Evolutionary conservation across 192 early-diverging fungal species (phyloP).

Genomic region (Geosiphon pyriformis): DNA sequence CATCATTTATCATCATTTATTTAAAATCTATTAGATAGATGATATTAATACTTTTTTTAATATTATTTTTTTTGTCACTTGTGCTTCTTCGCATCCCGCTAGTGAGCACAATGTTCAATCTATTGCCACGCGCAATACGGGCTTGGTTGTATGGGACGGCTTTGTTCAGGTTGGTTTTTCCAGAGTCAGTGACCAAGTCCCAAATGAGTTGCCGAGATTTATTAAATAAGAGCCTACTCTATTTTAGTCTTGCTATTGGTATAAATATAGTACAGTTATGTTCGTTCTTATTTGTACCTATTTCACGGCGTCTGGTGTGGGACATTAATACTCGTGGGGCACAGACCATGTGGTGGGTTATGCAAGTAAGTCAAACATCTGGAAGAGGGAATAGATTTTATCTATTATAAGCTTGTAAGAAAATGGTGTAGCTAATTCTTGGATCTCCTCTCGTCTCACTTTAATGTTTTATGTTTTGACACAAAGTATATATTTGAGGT

Average conservation of each 20-base stretch:
- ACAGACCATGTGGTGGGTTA: slow-evolving; percentile 47
- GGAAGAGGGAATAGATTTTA: not conserved
- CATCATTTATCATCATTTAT: not conserved
- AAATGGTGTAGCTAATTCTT: too few species aligned
- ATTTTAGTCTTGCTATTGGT: slow-evolving; percentile 36
- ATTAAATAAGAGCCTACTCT: too few species aligned
- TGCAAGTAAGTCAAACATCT: slow-evolving; percentile 48
- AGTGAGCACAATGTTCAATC: slow-evolving; percentile 33
- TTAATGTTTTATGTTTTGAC: not conserved
- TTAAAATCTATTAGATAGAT: not conserved
- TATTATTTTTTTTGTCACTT: not conserved
- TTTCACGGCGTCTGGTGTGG: slow-evolving; percentile 44
- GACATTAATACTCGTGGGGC: slow-evolving; percentile 45
- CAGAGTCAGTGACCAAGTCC: slow-evolving; percentile 3
- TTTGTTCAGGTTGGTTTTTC: slow-evolving; percentile 35
- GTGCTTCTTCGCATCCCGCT: too few species aligned
- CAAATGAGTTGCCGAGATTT: too few species aligned
- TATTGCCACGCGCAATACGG: slow-evolving; percentile 29
- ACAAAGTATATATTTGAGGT: slow-evolving; percentile 28
- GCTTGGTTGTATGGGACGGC: slow-evolving; percentile 38
- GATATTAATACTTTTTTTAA: not conserved
- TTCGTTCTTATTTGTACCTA: slow-evolving; percentile 42
- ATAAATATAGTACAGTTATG: slow-evolving; percentile 45
- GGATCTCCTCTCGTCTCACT: not conserved
- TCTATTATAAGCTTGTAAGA: not conserved